These are phyloP conservation scores for Bipolaris gigantea DNA, from an alignment of 2,329 filamentous ascomycete species.

Conservation along the genomic window DNA sequence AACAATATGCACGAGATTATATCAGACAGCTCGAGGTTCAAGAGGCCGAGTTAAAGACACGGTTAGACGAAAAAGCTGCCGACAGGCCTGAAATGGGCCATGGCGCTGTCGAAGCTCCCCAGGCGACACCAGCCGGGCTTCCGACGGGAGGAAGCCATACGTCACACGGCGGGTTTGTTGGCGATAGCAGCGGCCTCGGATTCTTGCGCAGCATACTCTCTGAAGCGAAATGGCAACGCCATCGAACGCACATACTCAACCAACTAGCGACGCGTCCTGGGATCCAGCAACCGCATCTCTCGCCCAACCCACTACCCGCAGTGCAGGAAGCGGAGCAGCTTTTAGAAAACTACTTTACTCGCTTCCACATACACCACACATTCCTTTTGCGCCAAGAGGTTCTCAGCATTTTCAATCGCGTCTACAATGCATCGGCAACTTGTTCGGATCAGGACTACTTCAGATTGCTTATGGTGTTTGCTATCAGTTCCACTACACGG, in stretches of 20 bases:
- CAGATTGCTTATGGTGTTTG: background rate
- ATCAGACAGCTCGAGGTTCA: slow-evolving; percentile 17
- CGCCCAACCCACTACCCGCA: slow-evolving; percentile 1
- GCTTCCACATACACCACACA: background rate
- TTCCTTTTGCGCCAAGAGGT: background rate
- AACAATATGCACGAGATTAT: slow-evolving; percentile 19
- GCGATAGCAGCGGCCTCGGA: slow-evolving; percentile 20
- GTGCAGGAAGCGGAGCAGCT: background rate
- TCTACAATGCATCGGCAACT: background rate
- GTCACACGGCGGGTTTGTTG: slow-evolving; percentile 11
- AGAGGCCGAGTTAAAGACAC: slow-evolving; percentile 6
- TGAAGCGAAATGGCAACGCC: slow-evolving; percentile 17
- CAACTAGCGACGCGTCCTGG: slow-evolving; percentile 17
- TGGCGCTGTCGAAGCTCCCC: background rate
- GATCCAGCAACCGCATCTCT: slow-evolving; percentile 5
- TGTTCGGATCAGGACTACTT: background rate
- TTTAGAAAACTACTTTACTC: background rate
- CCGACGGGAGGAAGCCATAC: background rate
- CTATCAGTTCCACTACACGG: background rate
- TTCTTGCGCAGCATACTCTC: slow-evolving; percentile 20
- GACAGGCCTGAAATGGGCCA: background rate
- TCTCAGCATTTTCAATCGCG: background rate
- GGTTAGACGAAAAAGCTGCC: background rate
- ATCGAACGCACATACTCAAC: slow-evolving; percentile 12
- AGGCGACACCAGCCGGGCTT: background rate